Percentiles rank a stretch among this genome's conserved stretches.
Conservation (phyloP, 2,329 filamentous ascomycete genomes). For the Neoarthrinium moseri region DNA sequence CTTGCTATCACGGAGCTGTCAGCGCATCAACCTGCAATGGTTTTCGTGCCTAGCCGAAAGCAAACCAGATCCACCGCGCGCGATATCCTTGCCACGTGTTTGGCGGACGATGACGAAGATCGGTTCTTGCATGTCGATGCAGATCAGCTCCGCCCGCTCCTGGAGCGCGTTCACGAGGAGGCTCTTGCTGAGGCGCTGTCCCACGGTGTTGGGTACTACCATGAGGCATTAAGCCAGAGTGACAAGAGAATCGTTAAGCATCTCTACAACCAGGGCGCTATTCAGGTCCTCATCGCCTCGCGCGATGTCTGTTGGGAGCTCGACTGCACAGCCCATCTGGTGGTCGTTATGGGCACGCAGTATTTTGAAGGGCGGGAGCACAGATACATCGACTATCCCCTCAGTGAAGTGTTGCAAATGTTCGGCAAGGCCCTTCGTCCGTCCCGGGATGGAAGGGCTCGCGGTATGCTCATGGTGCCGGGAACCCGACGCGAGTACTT, state of each 20-base stretch:
- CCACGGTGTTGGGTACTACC: slow-evolving; percentile 95
- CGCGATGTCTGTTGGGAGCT: slow-evolving; percentile 97
- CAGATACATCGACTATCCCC: slow-evolving; percentile 92
- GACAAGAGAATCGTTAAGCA: slow-evolving; percentile 95
- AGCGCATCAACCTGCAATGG: slow-evolving; percentile 80
- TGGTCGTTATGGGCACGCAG: slow-evolving; percentile 96
- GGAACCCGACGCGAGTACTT: slow-evolving; percentile 96
- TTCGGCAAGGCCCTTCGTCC: slow-evolving; percentile 88
- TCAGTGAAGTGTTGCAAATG: slow-evolving; percentile 96
- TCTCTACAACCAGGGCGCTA: slow-evolving; percentile 83
- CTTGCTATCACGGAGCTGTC: slow-evolving; percentile 85
- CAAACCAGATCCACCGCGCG: slow-evolving; percentile 85
- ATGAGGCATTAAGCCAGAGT: slow-evolving; percentile 83
- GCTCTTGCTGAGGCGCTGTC: slow-evolving; percentile 85
- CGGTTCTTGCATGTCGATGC: slow-evolving; percentile 85
- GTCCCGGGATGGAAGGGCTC: slow-evolving; percentile 74
- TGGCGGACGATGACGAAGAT: slow-evolving; percentile 88
- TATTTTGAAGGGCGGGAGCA: slow-evolving; percentile 97
- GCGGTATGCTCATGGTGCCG: slow-evolving; percentile 95
- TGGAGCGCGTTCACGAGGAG: slow-evolving; percentile 81
- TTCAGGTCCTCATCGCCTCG: slow-evolving; percentile 74
- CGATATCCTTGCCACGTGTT: slow-evolving; percentile 83
- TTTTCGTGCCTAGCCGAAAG: slow-evolving; percentile 92
- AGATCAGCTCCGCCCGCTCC: slow-evolving; percentile 77
- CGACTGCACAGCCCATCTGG: slow-evolving; percentile 81